Evolutionary conservation across 2,329 filamentous ascomycete genomes (phyloP).

Genomic region (Cladorrhinum sp.): DNA sequence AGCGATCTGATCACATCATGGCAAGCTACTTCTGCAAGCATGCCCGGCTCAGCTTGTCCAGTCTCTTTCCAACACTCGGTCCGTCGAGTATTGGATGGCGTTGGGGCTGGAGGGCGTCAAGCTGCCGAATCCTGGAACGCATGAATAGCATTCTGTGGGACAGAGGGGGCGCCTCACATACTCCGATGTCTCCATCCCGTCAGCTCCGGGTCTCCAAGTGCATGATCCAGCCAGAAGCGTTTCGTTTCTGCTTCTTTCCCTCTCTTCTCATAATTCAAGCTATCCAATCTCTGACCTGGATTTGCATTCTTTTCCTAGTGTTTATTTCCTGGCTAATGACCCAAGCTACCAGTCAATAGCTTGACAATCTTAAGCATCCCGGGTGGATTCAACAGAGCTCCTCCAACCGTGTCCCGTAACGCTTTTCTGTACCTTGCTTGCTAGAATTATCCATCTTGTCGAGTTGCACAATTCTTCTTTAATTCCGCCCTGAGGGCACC

Average conservation of each 20-base stretch:
- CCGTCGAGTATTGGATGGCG: too few species aligned
- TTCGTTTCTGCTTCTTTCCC: neutral
- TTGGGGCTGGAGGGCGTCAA: neutral
- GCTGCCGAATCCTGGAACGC: neutral
- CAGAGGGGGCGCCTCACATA: neutral
- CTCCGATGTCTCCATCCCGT: neutral
- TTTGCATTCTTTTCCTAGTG: neutral
- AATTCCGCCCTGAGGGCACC: neutral
- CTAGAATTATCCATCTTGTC: neutral
- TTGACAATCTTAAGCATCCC: neutral
- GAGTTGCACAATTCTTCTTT: neutral
- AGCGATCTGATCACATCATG: neutral
- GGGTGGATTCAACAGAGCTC: neutral
- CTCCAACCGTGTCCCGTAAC: neutral
- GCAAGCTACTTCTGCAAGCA: neutral
- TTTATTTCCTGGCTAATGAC: neutral
- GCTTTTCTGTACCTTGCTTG: neutral
- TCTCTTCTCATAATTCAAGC: neutral
- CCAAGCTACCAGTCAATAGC: neutral
- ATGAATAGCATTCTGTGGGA: constrained; percentile 5
- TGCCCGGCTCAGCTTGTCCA: neutral
- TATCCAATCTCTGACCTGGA: neutral
- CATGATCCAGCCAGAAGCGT: neutral
- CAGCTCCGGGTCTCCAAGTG: neutral
- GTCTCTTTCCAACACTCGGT: too few species aligned